These are phyloP conservation scores for Hygrophorus pudorinus DNA, from an alignment of 768 basidiomycete species.

Conservation along the genomic window DNA sequence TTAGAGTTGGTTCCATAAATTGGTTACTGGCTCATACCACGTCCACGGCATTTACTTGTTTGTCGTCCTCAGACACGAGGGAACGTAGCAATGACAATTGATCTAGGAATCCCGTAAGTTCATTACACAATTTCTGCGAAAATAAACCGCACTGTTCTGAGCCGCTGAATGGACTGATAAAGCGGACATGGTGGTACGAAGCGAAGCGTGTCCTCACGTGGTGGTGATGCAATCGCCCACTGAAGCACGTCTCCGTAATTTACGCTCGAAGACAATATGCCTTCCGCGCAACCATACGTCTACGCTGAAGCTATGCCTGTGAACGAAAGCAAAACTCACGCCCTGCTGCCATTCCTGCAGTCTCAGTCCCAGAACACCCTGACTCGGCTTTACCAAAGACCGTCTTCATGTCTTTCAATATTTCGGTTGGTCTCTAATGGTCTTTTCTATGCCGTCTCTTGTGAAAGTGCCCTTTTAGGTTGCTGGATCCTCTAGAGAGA, in stretches of 20 bases:
- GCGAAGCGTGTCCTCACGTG: too few species aligned
- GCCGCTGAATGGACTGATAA: slow-evolving; percentile 56
- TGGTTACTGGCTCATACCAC: slow-evolving; percentile 29
- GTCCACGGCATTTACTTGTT: slow-evolving; percentile 52
- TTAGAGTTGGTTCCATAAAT: not conserved
- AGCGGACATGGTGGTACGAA: slow-evolving; percentile 24
- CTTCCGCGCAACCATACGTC: slow-evolving; percentile 17
- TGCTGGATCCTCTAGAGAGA: slow-evolving; percentile 69
- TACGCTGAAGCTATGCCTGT: slow-evolving; percentile 17
- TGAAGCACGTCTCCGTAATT: not conserved
- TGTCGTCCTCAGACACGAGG: slow-evolving; percentile 52
- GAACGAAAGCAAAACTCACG: slow-evolving; percentile 37
- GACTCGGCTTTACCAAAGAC: slow-evolving; percentile 71
- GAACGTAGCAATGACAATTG: slow-evolving; percentile 63
- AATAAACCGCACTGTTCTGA: slow-evolving; percentile 44
- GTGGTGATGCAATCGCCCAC: too few species aligned
- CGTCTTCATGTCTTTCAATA: slow-evolving; percentile 84
- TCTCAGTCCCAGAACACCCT: slow-evolving; percentile 71
- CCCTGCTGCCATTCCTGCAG: slow-evolving; percentile 70
- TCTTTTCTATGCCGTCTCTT: slow-evolving; percentile 5
- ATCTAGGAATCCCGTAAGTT: slow-evolving; percentile 28
- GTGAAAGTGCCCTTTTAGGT: slow-evolving; percentile 28
- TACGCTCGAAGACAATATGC: not conserved
- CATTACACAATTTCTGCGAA: slow-evolving; percentile 1
- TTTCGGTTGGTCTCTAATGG: slow-evolving; percentile 54